These are phyloP conservation scores for Pythium vanterpoolii DNA, from an alignment of 352 stramenopile genomes.

Conservation along the genomic window DNA sequence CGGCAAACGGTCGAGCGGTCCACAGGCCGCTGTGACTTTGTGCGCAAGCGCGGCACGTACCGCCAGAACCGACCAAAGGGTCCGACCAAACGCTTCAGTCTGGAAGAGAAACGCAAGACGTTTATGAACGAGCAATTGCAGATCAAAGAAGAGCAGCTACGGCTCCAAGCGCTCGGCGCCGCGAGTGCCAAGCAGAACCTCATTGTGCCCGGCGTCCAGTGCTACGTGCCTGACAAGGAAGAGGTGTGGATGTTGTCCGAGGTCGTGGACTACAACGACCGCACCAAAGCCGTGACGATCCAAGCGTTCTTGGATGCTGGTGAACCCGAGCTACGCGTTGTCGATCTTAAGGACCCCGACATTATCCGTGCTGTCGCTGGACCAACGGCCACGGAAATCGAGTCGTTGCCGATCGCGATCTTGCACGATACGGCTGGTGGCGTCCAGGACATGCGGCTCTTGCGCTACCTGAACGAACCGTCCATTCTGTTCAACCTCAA, in stretches of 20 bases:
- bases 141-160: slow-evolving; percentile 78
- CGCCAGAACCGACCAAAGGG: slow-evolving; percentile 33
- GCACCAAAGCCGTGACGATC: slow-evolving; percentile 77
- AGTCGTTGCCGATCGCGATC: slow-evolving; percentile 82
- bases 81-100: slow-evolving; percentile 59
- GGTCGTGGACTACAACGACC: slow-evolving; percentile 82
- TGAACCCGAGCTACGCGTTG: slow-evolving; percentile 60
- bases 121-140: slow-evolving; percentile 85
- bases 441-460: slow-evolving; percentile 84
- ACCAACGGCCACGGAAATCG: slow-evolving; percentile 70
- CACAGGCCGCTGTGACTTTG: slow-evolving; percentile 60
- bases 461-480: slow-evolving; percentile 91
- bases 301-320: slow-evolving; percentile 62
- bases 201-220: slow-evolving; percentile 86
- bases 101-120: slow-evolving; percentile 74
- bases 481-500: slow-evolving; percentile 94
- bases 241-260: slow-evolving; percentile 84
- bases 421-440: slow-evolving; percentile 70
- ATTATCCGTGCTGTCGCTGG: slow-evolving; percentile 80
- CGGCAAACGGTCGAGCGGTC: slow-evolving; percentile 56
- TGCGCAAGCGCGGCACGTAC: slow-evolving; percentile 80
- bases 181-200: slow-evolving; percentile 73
- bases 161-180: slow-evolving; percentile 53
- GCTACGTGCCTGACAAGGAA: slow-evolving; percentile 86
- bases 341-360: slow-evolving; percentile 82